A percentile compares a stretch with the other conserved stretches of the same genome.
Conservation (phyloP, 2,329 filamentous ascomycete genomes). For the Cladosporium oxysporum region DNA sequence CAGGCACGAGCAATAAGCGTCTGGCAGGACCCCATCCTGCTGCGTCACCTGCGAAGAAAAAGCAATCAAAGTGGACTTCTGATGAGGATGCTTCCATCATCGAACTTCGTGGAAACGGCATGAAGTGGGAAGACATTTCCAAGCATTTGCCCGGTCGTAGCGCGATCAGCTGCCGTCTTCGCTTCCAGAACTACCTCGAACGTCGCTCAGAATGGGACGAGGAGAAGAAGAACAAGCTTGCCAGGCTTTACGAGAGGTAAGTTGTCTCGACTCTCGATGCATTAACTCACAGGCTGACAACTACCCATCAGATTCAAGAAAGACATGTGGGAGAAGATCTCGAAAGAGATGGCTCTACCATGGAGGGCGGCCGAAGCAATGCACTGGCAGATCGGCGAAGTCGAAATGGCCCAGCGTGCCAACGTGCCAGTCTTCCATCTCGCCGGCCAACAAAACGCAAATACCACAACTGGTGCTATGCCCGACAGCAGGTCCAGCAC, state of each 20-base stretch:
- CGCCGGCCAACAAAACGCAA: constrained; percentile 33
- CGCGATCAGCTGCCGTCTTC: constrained; percentile 88
- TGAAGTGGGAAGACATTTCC: constrained; percentile 99
- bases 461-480: constrained; percentile 23
- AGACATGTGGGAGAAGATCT: constrained; percentile 96
- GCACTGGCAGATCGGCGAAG: constrained; percentile 95
- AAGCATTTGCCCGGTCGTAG: constrained; percentile 87
- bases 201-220: constrained; percentile 93
- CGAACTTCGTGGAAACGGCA: constrained; percentile 81
- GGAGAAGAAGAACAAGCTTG: constrained; percentile 95
- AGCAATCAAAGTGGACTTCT: constrained; percentile 94
- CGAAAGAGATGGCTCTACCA: constrained; percentile 90
- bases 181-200: constrained; percentile 97
- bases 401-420: constrained; percentile 89
- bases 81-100: constrained; percentile 95
- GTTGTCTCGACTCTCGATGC: constrained; percentile 34
- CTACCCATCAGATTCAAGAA: constrained; percentile 78
- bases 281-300: constrained; percentile 18
- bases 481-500: constrained; percentile 29
- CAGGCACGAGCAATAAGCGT: constrained; percentile 42
- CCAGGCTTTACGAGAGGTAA: constrained; percentile 91
- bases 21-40: constrained; percentile 49
- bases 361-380: constrained; percentile 96
- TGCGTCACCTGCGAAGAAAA: constrained; percentile 80
- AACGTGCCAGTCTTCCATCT: constrained; percentile 82